Evolutionary conservation across 2,329 filamentous ascomycete genomes (phyloP), one percentile per base, ranked within the genome.

Genomic region (Alternaria arborescens): DNA sequence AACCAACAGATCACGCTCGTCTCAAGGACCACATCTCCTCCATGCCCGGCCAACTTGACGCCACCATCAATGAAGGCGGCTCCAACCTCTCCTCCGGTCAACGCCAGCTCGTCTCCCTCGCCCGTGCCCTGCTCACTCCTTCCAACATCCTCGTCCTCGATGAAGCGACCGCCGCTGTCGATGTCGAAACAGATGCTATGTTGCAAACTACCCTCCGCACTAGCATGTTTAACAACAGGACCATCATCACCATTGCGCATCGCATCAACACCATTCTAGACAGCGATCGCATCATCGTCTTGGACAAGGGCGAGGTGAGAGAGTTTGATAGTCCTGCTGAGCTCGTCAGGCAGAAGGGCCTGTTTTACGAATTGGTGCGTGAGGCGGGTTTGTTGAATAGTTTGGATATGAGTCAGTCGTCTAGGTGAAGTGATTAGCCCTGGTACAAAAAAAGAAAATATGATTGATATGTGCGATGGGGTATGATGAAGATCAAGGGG

Each of bases 191-290:
- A 2, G 87, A 90, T 76, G 85, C 86, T 44, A 80, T 89, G 80
- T 80, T 89, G 58, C 88, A 90, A 77, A 84, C 85, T 36, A 89
- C 88, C 20, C 77, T 90, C 48, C 84, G 88, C 58, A 88, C 85
- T 73, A 85, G 80, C 70, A 84, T 88, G 77, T 99, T 99, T 82
- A 86, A 89, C 63, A 93, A 97, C 79, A 89, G 93, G 55, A 99
- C 95, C 38, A 98, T 99, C 79, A 97, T 99, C 79, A 99, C 95
- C 1, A 97, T 99, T 73, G 95, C 95, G 26, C 95, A 99, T 82
- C 90, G 95, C 56, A 97, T 99, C 82, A 98, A 98, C 82, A 99
- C 95, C 11, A 98, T 99, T 72, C 86, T 99, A 14, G 88, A 90
- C 73, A 88, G 86, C 62, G 94, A 99, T 81, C 88, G 94, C 52